Evolutionary conservation across 148 eudicot genomes (phyloP).

Genomic region (Camellia japonica): DNA sequence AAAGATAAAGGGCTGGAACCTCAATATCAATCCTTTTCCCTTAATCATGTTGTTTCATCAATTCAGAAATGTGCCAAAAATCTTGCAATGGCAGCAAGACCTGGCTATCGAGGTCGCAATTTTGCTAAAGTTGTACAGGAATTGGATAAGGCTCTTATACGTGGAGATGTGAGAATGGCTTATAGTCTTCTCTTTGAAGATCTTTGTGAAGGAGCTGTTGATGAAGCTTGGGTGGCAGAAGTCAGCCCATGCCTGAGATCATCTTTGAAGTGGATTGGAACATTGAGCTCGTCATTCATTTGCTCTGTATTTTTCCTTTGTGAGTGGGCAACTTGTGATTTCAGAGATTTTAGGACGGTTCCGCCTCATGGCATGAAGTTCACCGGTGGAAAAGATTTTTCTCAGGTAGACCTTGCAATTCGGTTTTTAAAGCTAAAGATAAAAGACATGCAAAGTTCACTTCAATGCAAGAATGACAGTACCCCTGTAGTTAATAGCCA

Average conservation of each 20-base stretch:
- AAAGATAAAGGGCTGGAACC: conserved; percentile 46
- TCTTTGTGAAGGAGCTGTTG: conserved; percentile 51
- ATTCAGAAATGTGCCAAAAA: conserved; percentile 59
- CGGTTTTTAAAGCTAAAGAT: conserved; percentile 73
- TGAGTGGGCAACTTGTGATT: conserved; percentile 97
- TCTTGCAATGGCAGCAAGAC: conserved; percentile 75
- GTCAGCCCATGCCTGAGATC: conserved; percentile 71
- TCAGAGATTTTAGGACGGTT: conserved; percentile 63
- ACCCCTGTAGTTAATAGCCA: conserved; percentile 1
- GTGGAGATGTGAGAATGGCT: conserved; percentile 69
- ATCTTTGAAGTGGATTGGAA: conserved; percentile 67
- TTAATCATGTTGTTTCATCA: conserved; percentile 60
- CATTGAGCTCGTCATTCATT: conserved; percentile 49
- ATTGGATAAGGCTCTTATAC: conserved; percentile 67
- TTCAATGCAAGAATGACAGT: conserved; percentile 31
- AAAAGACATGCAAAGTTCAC: conserved; percentile 44
- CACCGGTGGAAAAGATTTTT: conserved; percentile 81
- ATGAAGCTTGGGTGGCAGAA: conserved; percentile 72
- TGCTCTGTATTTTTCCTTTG: conserved; percentile 88
- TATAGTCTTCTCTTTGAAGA: conserved; percentile 69
- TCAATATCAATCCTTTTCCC: conserved; percentile 56
- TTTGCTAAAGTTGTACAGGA: conserved; percentile 75
- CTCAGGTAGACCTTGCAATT: conserved; percentile 69
- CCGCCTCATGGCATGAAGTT: conserved; percentile 63
- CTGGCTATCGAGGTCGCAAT: conserved; percentile 68